A percentile compares a stretch with the other conserved stretches of the same genome.
These are phyloP conservation scores for Blastocystis sp. DNA, from an alignment of 352 stramenopile species.

Conservation along the genomic window DNA sequence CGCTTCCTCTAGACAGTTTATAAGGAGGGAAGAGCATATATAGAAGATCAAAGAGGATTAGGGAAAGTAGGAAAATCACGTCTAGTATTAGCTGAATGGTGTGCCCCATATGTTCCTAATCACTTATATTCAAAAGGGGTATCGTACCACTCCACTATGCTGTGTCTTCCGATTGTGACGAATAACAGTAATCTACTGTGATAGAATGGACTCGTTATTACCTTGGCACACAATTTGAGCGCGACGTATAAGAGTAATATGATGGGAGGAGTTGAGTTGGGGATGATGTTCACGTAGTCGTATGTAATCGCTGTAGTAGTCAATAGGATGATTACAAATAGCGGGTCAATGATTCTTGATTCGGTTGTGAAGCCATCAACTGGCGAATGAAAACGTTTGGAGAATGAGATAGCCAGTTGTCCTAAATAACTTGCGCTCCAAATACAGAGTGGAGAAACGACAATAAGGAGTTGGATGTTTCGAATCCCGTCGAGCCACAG, in stretches of 20 bases:
- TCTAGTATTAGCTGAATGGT: background rate
- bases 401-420: background rate
- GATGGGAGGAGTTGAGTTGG: background rate
- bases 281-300: background rate
- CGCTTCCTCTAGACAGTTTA: background rate
- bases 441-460: background rate
- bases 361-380: background rate
- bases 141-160: too few relatives aligned
- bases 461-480: background rate
- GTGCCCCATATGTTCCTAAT: background rate
- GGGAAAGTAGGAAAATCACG: background rate
- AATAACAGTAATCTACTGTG: too few relatives aligned
- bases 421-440: background rate
- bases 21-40: background rate
- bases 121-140: too few relatives aligned
- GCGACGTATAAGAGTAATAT: background rate
- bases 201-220: too few relatives aligned
- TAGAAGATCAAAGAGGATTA: background rate
- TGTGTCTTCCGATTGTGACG: too few relatives aligned
- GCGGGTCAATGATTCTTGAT: background rate
- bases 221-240: slow-evolving; percentile 7
- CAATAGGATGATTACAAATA: background rate
- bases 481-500: background rate
- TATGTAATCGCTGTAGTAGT: background rate
- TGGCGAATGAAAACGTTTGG: background rate